Percentiles rank a stretch among this genome's conserved stretches.
Conservation (phyloP, 371 early-diverging fungal genomes). For the Cokeromyces recurvatus region DNA sequence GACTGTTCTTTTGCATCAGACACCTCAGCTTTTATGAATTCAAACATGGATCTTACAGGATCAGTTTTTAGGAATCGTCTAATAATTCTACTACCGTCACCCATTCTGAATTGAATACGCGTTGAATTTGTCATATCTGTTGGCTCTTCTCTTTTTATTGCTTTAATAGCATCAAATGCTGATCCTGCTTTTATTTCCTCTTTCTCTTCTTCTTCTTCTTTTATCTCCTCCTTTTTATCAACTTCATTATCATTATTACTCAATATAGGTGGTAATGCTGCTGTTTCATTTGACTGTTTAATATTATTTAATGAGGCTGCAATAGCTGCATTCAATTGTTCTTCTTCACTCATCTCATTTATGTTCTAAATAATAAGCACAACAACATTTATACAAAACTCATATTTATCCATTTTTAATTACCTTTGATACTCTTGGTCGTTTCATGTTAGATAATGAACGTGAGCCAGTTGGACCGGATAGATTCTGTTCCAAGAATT, state of each 20-base stretch:
- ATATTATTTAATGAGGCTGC: conserved; percentile 58
- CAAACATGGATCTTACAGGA: conserved; percentile 62
- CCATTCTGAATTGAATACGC: conserved; percentile 66
- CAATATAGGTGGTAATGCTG: too few species aligned
- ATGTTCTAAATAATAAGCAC: conserved; percentile 18
- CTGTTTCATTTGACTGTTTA: conserved; percentile 17
- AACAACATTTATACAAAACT: background rate
- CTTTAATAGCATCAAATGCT: conserved; percentile 42
- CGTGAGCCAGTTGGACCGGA: conserved; percentile 16
- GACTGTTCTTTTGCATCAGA: conserved; percentile 55
- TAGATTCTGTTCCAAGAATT: conserved; percentile 39
- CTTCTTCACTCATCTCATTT: conserved; percentile 87
- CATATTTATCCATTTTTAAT: too few species aligned
- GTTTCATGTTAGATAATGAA: conserved; percentile 16
- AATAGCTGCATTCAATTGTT: conserved; percentile 81
- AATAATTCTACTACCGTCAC: conserved; percentile 64
- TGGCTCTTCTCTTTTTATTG: conserved; percentile 47
- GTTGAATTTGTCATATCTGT: conserved; percentile 52
- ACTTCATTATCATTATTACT: background rate
- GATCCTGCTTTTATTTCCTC: conserved; percentile 25
- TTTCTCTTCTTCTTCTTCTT: conserved; percentile 11
- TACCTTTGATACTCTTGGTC: conserved; percentile 25
- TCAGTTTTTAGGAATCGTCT: conserved; percentile 63
- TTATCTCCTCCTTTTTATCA: background rate
- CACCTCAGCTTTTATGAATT: conserved; percentile 61